These are phyloP conservation scores for Sapria himalayana DNA, from an alignment of 345 rosid species.

Conservation along the genomic window DNA sequence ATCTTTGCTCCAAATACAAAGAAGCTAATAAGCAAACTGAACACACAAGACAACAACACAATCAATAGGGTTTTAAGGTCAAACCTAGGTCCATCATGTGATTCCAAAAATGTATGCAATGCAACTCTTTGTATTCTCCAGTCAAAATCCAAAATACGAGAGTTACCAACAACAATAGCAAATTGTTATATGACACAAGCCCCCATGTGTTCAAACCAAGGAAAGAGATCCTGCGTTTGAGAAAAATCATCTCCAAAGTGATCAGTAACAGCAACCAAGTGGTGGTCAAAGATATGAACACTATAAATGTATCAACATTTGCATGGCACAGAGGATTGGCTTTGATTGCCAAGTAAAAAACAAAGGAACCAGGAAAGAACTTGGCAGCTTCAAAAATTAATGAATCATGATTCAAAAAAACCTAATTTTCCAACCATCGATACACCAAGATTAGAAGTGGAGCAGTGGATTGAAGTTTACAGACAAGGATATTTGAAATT, in stretches of 20 bases:
- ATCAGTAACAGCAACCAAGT: conserved; percentile 73
- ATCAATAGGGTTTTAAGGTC: conserved; percentile 40
- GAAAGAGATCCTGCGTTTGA: conserved; percentile 85
- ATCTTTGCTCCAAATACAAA: conserved; percentile 85
- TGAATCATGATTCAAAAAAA: conserved; percentile 62
- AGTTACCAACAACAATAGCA: conserved; percentile 68
- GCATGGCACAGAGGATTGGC: conserved; percentile 92
- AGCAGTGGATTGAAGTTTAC: conserved; percentile 75
- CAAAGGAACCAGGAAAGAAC: conserved; percentile 81
- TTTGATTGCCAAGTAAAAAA: conserved; percentile 83
- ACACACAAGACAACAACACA: conserved; percentile 63
- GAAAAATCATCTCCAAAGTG: conserved; percentile 90
- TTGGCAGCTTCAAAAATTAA: conserved; percentile 67
- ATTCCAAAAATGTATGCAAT: conserved; percentile 35
- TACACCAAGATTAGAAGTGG: conserved; percentile 59
- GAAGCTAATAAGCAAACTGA: conserved; percentile 83
- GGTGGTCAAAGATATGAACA: conserved; percentile 81
- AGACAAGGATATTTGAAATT: conserved; percentile 75
- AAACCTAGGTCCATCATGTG: conserved; percentile 34
- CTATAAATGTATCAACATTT: conserved; percentile 92
- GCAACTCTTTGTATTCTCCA: conserved; percentile 51
- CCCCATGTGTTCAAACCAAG: conserved; percentile 98
- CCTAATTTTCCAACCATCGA: conserved; percentile 68
- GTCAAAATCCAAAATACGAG: conserved; percentile 86
- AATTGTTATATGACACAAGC: conserved; percentile 67